Evolutionary conservation across 2,329 filamentous ascomycete genomes (phyloP).

Genomic region (Aspergillus neotritici): DNA sequence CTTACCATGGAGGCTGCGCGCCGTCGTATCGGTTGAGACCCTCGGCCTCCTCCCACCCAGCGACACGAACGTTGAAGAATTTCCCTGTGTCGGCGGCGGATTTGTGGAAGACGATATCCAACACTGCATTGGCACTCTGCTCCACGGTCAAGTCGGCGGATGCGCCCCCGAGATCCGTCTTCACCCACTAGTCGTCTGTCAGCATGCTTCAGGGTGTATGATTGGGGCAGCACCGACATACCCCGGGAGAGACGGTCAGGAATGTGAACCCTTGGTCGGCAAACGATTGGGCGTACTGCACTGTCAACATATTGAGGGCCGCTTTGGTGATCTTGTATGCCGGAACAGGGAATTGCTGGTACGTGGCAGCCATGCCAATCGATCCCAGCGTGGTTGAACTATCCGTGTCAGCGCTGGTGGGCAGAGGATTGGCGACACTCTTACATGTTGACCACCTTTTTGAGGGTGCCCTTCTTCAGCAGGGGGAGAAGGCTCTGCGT

Average conservation of each 20-base stretch:
- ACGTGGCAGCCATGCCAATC: constrained; percentile 23
- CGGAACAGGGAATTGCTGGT: constrained; percentile 21
- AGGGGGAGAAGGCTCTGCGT: constrained; percentile 33
- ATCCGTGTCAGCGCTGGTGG: constrained; percentile 3
- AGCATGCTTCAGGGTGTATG: too few species aligned
- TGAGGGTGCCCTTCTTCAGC: constrained; percentile 29
- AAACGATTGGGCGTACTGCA: constrained; percentile 27
- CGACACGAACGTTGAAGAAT: constrained; percentile 38
- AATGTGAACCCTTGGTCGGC: constrained; percentile 40
- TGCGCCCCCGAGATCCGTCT: constrained; percentile 37
- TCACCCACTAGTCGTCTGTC: constrained; percentile 33
- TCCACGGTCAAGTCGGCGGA: constrained; percentile 36
- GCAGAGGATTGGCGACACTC: not conserved
- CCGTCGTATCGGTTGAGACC: too few species aligned
- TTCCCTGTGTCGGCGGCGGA: constrained; percentile 40
- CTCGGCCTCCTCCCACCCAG: constrained; percentile 21
- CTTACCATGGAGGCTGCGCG: too few species aligned
- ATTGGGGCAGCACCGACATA: constrained; percentile 23
- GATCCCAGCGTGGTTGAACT: constrained; percentile 41
- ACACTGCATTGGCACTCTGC: constrained; percentile 28
- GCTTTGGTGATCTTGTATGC: constrained; percentile 46
- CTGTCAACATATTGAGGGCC: constrained; percentile 45
- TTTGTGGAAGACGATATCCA: constrained; percentile 42
- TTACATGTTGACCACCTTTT: constrained; percentile 42
- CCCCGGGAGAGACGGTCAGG: constrained; percentile 41